Conservation (phyloP, 2,329 filamentous ascomycete species). For the Phaeophleospora eucalypticola region DNA sequence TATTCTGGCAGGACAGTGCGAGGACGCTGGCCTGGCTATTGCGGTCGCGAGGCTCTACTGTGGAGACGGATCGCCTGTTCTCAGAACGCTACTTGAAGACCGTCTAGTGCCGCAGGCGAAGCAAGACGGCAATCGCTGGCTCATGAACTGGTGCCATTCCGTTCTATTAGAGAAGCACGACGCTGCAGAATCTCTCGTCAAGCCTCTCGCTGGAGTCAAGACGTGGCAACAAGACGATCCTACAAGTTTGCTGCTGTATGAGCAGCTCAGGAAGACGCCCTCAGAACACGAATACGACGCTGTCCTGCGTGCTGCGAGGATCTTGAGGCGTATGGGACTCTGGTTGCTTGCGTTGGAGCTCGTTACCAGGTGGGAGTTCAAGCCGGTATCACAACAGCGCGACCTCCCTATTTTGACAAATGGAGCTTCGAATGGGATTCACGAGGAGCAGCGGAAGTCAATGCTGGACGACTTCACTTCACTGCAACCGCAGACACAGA, state of each 20-base stretch:
- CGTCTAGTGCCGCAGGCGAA: conserved; percentile 74
- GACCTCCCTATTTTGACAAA: conserved; percentile 7
- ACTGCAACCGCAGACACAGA: not conserved
- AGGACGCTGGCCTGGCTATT: conserved; percentile 85
- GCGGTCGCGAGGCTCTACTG: conserved; percentile 84
- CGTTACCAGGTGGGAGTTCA: conserved; percentile 78
- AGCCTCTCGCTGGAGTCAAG: conserved; percentile 68
- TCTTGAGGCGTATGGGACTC: conserved; percentile 53
- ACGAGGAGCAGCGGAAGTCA: conserved; percentile 13
- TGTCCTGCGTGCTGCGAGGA: conserved; percentile 77
- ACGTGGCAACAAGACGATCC: conserved; percentile 77
- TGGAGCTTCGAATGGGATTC: conserved; percentile 9
- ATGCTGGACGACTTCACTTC: conserved; percentile 24
- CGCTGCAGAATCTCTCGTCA: conserved; percentile 71
- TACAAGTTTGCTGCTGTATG: conserved; percentile 79
- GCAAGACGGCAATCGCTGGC: conserved; percentile 82
- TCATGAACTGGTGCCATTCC: conserved; percentile 94
- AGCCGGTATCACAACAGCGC: conserved; percentile 34
- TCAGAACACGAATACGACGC: conserved; percentile 39
- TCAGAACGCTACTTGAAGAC: conserved; percentile 71
- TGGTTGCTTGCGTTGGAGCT: conserved; percentile 84
- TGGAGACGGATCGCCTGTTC: conserved; percentile 71
- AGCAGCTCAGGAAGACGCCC: conserved; percentile 76
- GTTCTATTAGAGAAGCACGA: conserved; percentile 77
- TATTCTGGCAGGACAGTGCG: conserved; percentile 79